phyloP scores from a whole-genome alignment of 805 yeast genomes.

The Yarrowia sp. region DNA sequence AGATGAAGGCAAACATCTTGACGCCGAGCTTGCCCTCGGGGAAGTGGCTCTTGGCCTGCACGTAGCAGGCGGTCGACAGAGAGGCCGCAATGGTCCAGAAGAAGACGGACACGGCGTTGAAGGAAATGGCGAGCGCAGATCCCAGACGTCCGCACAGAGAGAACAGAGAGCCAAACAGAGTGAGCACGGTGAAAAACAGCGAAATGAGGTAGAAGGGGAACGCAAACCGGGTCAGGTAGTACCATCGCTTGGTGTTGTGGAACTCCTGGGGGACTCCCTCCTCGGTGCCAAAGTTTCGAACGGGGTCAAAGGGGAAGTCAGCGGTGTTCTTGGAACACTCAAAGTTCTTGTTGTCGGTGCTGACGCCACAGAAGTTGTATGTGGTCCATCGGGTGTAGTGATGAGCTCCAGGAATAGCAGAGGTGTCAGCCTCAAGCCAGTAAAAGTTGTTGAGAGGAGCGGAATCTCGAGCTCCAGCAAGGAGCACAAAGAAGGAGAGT shows the following conservation, averaged over 20 bases:
- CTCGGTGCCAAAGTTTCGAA: conserved; percentile 61
- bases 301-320: conserved; percentile 85
- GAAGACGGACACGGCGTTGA: conserved; percentile 34
- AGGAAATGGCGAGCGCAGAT: conserved; percentile 34
- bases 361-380: conserved; percentile 61
- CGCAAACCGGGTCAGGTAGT: conserved; percentile 65
- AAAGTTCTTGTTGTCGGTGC: conserved; percentile 44
- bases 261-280: conserved; percentile 56
- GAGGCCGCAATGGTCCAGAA: conserved; percentile 52
- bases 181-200: conserved; percentile 51
- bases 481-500: conserved; percentile 58
- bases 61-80: conserved; percentile 68
- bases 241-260: conserved; percentile 50
- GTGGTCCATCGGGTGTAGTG: conserved; percentile 72
- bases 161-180: conserved; percentile 43
- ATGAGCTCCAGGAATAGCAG: conserved; percentile 46
- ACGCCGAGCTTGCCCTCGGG: conserved; percentile 36
- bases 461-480: conserved; percentile 58
- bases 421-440: conserved; percentile 78
- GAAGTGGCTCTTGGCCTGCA: conserved; percentile 69
- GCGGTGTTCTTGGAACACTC: conserved; percentile 58
- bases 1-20: conserved; percentile 54
- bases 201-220: conserved; percentile 64
- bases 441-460: conserved; percentile 64
- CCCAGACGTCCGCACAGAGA: conserved; percentile 35